Conservation (phyloP, 352 stramenopile genomes). For the Phytophthora crassamura region DNA sequence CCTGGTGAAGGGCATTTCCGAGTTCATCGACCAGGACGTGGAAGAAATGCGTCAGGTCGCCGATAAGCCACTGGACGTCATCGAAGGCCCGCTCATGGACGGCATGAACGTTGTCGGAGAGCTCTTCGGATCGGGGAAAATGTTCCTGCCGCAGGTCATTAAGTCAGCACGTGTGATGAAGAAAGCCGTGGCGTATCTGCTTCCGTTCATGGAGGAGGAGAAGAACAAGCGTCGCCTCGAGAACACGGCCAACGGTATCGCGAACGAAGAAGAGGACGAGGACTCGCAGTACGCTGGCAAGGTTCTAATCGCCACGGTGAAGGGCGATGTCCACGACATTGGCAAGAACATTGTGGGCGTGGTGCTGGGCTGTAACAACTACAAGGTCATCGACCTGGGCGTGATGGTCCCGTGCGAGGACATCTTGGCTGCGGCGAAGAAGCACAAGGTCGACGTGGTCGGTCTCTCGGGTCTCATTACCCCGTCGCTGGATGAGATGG, state of each 20-base stretch:
- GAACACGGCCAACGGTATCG: constrained; percentile 82
- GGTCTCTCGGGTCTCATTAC: constrained; percentile 98
- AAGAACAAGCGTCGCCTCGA: constrained; percentile 88
- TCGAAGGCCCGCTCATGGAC: constrained; percentile 98
- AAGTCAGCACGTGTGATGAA: constrained; percentile 99
- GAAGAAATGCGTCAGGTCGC: constrained; percentile 91
- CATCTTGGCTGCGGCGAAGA: constrained; percentile 65
- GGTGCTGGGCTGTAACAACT: constrained; percentile 99
- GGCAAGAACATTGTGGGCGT: constrained; percentile 99
- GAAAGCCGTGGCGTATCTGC: constrained; percentile 97
- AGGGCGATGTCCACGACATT: constrained; percentile 99
- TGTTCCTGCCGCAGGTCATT: constrained; percentile 99
- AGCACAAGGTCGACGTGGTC: constrained; percentile 95
- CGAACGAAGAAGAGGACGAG: constrained; percentile 82
- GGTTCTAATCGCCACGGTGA: constrained; percentile 98
- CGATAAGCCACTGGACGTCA: constrained; percentile 93
- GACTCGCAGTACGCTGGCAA: constrained; percentile 91
- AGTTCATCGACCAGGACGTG: constrained; percentile 96
- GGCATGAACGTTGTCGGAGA: constrained; percentile 99
- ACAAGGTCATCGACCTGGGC: constrained; percentile 97
- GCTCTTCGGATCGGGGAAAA: constrained; percentile 97
- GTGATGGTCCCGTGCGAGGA: constrained; percentile 96
- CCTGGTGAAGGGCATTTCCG: constrained; percentile 98
- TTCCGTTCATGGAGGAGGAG: constrained; percentile 98
- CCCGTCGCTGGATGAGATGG: constrained; percentile 98